phyloP scores from a whole-genome alignment of 495 filamentous ascomycete species.

The Bryoglossum gracile region DNA sequence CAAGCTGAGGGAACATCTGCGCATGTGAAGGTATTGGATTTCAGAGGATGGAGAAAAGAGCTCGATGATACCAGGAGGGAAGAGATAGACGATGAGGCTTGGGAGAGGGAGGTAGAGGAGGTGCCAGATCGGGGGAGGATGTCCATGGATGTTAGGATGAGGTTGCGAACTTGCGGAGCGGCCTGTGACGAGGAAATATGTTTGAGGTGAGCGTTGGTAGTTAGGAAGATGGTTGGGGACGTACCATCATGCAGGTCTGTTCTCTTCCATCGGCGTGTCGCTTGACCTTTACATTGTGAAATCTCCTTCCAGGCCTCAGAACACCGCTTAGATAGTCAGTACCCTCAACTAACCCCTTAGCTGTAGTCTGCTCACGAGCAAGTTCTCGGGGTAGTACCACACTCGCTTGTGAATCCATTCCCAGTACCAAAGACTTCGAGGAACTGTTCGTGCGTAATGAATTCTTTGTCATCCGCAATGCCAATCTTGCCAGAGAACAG shows the following conservation, averaged over 20 bases:
- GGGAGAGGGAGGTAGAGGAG: constrained; percentile 19
- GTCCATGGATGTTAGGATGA: constrained; percentile 34
- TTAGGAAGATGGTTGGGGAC: background rate
- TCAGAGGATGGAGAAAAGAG: constrained; percentile 22
- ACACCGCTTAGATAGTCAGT: constrained; percentile 10
- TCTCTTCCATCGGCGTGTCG: constrained; percentile 40
- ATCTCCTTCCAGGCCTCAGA: constrained; percentile 22
- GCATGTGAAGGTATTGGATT: constrained; percentile 21
- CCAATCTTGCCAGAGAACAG: constrained; percentile 38
- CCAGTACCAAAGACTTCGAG: constrained; percentile 23
- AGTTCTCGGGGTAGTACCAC: constrained; percentile 24
- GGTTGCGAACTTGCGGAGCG: constrained; percentile 44
- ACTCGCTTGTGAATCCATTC: constrained; percentile 30
- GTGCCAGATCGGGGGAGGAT: constrained; percentile 27
- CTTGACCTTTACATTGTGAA: constrained; percentile 29
- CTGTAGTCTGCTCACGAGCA: constrained; percentile 8
- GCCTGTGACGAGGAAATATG: constrained; percentile 37
- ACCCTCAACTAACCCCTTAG: background rate
- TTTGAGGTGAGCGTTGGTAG: background rate
- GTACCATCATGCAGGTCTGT: constrained; percentile 43
- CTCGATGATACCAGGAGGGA: constrained; percentile 20
- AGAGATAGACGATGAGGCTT: constrained; percentile 5
- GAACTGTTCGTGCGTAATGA: constrained; percentile 29
- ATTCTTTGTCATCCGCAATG: constrained; percentile 6
- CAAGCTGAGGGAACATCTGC: constrained; percentile 20